phyloP scores from a whole-genome alignment of 768 basidiomycete genomes.

The Daedaleopsis nitida region DNA sequence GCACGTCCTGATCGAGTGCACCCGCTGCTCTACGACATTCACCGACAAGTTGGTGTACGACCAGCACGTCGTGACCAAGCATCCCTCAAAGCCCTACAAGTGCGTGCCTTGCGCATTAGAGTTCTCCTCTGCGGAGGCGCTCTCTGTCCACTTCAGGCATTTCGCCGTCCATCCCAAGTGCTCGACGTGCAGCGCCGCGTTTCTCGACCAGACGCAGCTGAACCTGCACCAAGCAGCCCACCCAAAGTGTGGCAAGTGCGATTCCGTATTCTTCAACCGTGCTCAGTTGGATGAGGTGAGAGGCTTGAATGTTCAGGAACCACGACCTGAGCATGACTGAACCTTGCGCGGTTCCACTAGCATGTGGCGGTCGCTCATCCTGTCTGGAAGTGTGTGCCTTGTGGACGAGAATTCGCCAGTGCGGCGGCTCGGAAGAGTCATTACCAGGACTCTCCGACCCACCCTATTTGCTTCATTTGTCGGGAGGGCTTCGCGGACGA shows the following conservation, averaged over 20 bases:
- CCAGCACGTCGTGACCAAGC: background rate
- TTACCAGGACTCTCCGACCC: conserved; percentile 13
- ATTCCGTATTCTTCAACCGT: background rate
- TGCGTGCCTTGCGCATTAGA: conserved; percentile 13
- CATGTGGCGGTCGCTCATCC: conserved; percentile 5
- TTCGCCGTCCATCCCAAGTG: conserved; percentile 16
- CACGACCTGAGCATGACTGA: background rate
- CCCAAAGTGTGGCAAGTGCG: conserved; percentile 13
- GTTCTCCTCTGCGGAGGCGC: conserved; percentile 17
- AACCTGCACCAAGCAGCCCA: conserved; percentile 1
- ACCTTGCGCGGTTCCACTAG: background rate
- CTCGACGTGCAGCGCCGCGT: conserved; percentile 8
- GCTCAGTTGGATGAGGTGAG: conserved; percentile 10
- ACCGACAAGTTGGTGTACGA: background rate
- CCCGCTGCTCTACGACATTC: conserved; percentile 1
- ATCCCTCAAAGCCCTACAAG: conserved; percentile 3
- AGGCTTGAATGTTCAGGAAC: background rate
- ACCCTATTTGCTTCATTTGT: conserved; percentile 19
- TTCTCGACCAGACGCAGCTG: conserved; percentile 12
- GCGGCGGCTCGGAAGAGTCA: conserved; percentile 12
- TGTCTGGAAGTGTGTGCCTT: conserved; percentile 5
- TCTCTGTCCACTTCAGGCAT: conserved; percentile 7
- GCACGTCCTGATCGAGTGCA: conserved; percentile 1
- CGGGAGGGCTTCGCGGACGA: conserved; percentile 16
- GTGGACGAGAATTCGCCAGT: conserved; percentile 2